Base-by-base conservation (phyloP, 805 yeast species). In the Wickerhamomyces strasburgensis region DNA sequence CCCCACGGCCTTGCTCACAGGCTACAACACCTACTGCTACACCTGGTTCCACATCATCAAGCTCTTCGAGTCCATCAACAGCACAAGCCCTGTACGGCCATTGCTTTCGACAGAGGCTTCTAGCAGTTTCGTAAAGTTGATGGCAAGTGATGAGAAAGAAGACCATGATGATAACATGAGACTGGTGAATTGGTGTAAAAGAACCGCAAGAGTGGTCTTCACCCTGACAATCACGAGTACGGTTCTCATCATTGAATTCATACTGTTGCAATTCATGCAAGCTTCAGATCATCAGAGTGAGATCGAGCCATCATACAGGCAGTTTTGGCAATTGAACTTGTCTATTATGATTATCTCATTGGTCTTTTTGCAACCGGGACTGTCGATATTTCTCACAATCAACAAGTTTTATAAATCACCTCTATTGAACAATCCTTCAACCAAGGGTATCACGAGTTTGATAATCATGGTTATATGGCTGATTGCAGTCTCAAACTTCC, bases 181-280 rank as follows among this genome's bases (percentile, higher is more conserved):
- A 21, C 25, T 21, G 11, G 25, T 21, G 10, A 8, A 8, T 8
- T 21, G 7, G 11, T 11, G 7, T 9, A 43, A 48, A 19, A 27
- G 25, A 11, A 7, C 39, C 1, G 42, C 55, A 1, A 42, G 54
- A 14, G 19, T 48, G 6, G 35, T 40, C 3, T 53, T 53, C 33
- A 36, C 56, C 6, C 17, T 40, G n/a, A 53, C 47, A 1, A 33
- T 47, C 8, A 38, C 51, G 2, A 28, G 41, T 2, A 46, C 48
- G 5, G 35, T 52, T 8, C 21, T 48, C 3, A 43, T 49, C 21
- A 46, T 51, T 24, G 54, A 52, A 23, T 48, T 52, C 28, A 46
- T 52, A 6, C 42, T 52, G 11, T 38, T 46, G n/a, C 52, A 47
- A 31, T 35, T 51, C n/a, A 34, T 43, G 16, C 27, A 33, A 4